These are phyloP conservation scores for Heterobasidion annosum DNA, from an alignment of 1,284 basidiomycete genomes.

Conservation along the genomic window DNA sequence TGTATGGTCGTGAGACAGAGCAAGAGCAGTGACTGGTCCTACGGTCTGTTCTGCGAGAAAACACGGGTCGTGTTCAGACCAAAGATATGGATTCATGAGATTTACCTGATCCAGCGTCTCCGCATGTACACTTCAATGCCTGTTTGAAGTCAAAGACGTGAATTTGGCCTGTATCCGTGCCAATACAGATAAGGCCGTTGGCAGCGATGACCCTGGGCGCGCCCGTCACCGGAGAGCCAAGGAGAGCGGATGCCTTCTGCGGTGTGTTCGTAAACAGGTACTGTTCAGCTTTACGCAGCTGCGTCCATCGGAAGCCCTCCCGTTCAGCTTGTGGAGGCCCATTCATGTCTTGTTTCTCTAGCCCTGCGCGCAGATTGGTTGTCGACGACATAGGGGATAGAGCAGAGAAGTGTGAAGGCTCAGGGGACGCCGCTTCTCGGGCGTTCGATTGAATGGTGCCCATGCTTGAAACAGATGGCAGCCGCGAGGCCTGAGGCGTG, in stretches of 20 bases:
- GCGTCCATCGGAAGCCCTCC: constrained; percentile 74
- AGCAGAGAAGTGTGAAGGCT: constrained; percentile 61
- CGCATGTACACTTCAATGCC: constrained; percentile 72
- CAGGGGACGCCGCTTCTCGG: constrained; percentile 36
- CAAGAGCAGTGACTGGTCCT: constrained; percentile 84
- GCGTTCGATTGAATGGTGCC: constrained; percentile 34
- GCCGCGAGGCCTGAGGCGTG: constrained; percentile 42
- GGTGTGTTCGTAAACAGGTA: constrained; percentile 45
- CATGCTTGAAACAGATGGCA: constrained; percentile 38
- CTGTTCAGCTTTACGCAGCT: constrained; percentile 38
- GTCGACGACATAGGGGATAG: constrained; percentile 61
- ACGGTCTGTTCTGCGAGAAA: constrained; percentile 40
- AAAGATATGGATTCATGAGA: constrained; percentile 5
- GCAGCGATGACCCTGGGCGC: constrained; percentile 77
- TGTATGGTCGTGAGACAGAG: constrained; percentile 90
- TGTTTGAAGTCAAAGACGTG: constrained; percentile 91
- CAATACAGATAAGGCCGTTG: constrained; percentile 86
- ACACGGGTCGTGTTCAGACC: neutral
- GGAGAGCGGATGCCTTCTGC: constrained; percentile 52
- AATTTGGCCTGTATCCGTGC: constrained; percentile 72
- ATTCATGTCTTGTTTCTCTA: constrained; percentile 14
- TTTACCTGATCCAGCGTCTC: constrained; percentile 58
- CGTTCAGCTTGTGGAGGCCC: constrained; percentile 26
- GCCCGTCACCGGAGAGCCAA: constrained; percentile 50
- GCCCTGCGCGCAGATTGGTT: constrained; percentile 37